Base-by-base conservation (phyloP, 73 alveolate genomes). In the Paraurostyla sp. region DNA sequence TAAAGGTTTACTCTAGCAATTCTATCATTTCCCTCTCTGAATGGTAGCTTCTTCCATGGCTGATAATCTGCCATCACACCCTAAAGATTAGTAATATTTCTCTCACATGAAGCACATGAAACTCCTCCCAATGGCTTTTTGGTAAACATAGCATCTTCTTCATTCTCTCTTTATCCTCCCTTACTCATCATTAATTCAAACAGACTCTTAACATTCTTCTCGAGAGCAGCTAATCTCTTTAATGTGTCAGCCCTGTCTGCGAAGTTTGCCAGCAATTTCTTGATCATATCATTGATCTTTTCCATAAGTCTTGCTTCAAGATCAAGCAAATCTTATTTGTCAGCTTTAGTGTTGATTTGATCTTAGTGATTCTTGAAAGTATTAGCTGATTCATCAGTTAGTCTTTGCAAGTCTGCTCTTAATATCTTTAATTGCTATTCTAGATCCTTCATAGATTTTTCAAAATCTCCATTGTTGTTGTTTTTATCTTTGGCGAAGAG, bases 71-170 rank as follows among this genome's bases (percentile, higher is more conserved):
- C 93, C 30, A 85, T 91, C 68, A 68, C 84, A 35, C 93, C 97
- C n/a, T 52, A 85, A 48, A 95, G 83, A 71, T 95, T 96, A 22
- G 94, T 94, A 1, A 95, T 60, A 59, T 92, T 87, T 54, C 95
- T 96, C 76, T 93, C 99, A 42, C 99, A 95, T 42, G 98, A 93
- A 0, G 98, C 99, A 84, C 99, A 95, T 0, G 97, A 84, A 65
- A 80, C 69, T 15, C 98, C 98, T 0, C 96, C 98, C 9, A 95
- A 63, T 0, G 99, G 98, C 62, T 95, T 95, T 88, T 92, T 89
- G n/a, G 98, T 96, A 23, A 95, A 56, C 83, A 95, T 84, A 88
- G 97, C 96, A 29, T 93, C 93, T 38, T 94, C 98, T 76, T 95
- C 95, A 38, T 73, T 90, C 36, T 38, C 60, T 15, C 80, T 57